phyloP scores from a whole-genome alignment of 2,329 filamentous ascomycete genomes.

The Fusarium palustre region DNA sequence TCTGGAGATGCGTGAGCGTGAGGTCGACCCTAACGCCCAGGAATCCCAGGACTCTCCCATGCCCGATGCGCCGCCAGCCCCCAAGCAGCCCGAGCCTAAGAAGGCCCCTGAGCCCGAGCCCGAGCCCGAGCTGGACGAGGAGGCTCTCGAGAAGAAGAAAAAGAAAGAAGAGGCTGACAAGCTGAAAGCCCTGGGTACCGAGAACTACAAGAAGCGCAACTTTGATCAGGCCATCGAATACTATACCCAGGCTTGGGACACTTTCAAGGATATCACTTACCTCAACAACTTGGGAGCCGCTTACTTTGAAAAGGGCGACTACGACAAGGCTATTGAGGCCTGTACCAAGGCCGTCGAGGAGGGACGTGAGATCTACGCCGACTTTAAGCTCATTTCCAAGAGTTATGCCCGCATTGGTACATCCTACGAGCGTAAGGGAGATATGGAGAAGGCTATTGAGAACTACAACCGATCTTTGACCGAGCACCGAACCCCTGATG shows the following conservation, averaged over 20 bases:
- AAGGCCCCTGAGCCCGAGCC: constrained; percentile 70
- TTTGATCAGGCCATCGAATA: constrained; percentile 95
- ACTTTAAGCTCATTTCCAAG: constrained; percentile 99
- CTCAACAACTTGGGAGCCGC: constrained; percentile 96
- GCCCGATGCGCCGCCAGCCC: constrained; percentile 69
- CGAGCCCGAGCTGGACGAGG: constrained; percentile 82
- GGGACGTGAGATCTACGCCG: constrained; percentile 87
- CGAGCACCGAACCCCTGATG: constrained; percentile 95
- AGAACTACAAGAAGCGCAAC: constrained; percentile 97
- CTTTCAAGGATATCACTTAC: constrained; percentile 96
- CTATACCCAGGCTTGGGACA: constrained; percentile 94
- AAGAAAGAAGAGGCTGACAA: constrained; percentile 93
- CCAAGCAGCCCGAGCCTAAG: constrained; percentile 57
- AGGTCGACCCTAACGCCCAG: constrained; percentile 50
- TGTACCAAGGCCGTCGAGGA: constrained; percentile 92
- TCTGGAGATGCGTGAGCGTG: constrained; percentile 69
- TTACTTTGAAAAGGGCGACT: constrained; percentile 96
- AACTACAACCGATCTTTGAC: constrained; percentile 95
- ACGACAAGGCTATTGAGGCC: constrained; percentile 83
- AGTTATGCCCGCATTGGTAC: constrained; percentile 95
- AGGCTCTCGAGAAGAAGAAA: constrained; percentile 84
- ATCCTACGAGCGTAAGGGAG: constrained; percentile 91
- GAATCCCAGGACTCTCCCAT: constrained; percentile 74
- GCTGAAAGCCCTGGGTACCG: constrained; percentile 93
- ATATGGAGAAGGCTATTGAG: constrained; percentile 82